Percentiles rank a stretch among this genome's conserved stretches.
phyloP scores from a whole-genome alignment of 2,329 filamentous ascomycete species.

The Diaporthe ilicicola region DNA sequence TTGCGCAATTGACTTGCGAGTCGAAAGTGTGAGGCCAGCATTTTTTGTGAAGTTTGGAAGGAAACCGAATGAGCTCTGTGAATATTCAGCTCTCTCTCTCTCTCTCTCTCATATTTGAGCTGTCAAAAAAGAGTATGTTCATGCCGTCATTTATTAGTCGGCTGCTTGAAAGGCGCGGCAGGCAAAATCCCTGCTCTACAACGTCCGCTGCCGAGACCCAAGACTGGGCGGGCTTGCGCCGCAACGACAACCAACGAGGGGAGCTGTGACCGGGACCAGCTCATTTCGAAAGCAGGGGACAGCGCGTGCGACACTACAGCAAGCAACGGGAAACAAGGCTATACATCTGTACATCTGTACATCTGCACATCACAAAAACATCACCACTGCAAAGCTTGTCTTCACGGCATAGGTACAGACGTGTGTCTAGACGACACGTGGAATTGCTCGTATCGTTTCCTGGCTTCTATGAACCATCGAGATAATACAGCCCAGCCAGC shows the following conservation, averaged over 20 bases:
- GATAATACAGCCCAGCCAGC: not conserved
- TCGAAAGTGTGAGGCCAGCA: slow-evolving; percentile 44
- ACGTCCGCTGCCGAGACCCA: not conserved
- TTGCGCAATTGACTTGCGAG: slow-evolving; percentile 36
- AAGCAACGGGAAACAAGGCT: not conserved
- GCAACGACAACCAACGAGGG: not conserved
- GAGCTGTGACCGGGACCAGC: not conserved
- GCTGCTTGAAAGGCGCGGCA: slow-evolving; percentile 11
- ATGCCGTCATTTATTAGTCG: slow-evolving; percentile 30
- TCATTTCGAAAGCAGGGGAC: not conserved
- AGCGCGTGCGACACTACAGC: not conserved
- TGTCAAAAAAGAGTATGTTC: not conserved
- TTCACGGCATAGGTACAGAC: not conserved
- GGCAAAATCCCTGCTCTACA: slow-evolving; percentile 25
- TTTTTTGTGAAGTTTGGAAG: slow-evolving; percentile 30
- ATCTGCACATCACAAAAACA: not conserved
- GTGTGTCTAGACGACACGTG: not conserved
- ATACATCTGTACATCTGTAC: not conserved
- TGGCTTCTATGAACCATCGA: slow-evolving; percentile 26
- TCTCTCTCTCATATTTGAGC: not conserved
- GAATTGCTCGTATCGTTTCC: slow-evolving; percentile 10
- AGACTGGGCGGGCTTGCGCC: not conserved
- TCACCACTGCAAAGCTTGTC: not conserved
- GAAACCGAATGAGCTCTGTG: not conserved
- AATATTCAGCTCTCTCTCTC: not conserved